Evolutionary conservation across 352 stramenopile species (phyloP).

Genomic region (Pythium periplocum): DNA sequence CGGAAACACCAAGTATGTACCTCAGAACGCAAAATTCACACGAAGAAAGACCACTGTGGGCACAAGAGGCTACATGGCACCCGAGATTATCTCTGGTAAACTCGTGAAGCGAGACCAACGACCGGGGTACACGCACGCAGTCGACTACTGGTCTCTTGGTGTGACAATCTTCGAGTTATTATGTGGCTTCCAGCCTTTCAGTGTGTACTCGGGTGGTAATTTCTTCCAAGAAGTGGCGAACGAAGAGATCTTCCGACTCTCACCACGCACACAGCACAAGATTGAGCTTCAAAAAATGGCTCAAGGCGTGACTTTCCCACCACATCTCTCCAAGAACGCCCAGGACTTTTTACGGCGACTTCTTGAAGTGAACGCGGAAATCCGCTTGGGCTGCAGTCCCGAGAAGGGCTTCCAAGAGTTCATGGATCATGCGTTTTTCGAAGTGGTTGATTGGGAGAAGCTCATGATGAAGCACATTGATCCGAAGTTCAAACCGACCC

Average conservation of each 20-base stretch:
- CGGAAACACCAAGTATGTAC: conserved; percentile 38
- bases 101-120: conserved; percentile 74
- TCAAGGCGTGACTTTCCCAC: conserved; percentile 54
- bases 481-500: conserved; percentile 64
- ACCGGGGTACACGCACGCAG: conserved; percentile 66
- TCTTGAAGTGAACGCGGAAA: conserved; percentile 71
- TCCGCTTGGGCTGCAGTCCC: conserved; percentile 61
- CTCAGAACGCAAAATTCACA: conserved; percentile 52
- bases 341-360: conserved; percentile 78
- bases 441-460: conserved; percentile 79
- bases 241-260: conserved; percentile 71
- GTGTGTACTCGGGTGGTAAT: conserved; percentile 56
- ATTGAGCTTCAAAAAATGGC: conserved; percentile 81
- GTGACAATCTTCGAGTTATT: conserved; percentile 88
- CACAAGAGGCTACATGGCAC: conserved; percentile 89
- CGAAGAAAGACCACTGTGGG: conserved; percentile 79
- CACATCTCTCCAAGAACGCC: conserved; percentile 52
- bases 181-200: conserved; percentile 83
- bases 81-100: conserved; percentile 86
- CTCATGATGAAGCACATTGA: conserved; percentile 88
- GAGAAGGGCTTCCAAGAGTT: conserved; percentile 82
- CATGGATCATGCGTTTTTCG: conserved; percentile 88
- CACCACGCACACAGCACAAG: conserved; percentile 67
- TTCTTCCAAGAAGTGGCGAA: conserved; percentile 79
- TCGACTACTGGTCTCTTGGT: conserved; percentile 81